Conservation (phyloP, 805 yeast genomes). For the Pichia nakasei region DNA sequence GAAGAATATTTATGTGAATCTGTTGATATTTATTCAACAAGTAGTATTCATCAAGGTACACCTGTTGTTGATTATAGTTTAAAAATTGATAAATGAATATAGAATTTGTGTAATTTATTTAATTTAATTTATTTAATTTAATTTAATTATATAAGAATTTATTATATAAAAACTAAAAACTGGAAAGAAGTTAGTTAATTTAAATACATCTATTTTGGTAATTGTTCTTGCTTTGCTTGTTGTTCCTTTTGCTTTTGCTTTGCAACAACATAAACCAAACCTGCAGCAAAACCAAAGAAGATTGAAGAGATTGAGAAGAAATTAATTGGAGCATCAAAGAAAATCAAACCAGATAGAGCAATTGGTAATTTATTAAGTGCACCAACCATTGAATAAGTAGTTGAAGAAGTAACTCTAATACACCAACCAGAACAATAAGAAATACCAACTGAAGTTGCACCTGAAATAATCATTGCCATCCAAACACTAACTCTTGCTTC, state of each 20-base stretch:
- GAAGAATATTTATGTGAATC: slow-evolving; percentile 59
- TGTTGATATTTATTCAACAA: slow-evolving; percentile 84
- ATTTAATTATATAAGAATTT: neutral
- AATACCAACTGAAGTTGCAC: slow-evolving; percentile 91
- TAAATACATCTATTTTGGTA: slow-evolving; percentile 25
- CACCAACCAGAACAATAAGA: slow-evolving; percentile 99
- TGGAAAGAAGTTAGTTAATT: neutral
- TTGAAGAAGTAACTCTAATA: slow-evolving; percentile 96
- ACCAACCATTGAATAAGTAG: slow-evolving; percentile 99
- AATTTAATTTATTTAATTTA: no score
- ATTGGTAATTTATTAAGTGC: slow-evolving; percentile 97
- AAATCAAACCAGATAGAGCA: slow-evolving; percentile 88
- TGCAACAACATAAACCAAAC: slow-evolving; percentile 91
- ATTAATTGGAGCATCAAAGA: slow-evolving; percentile 93
- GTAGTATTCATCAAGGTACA: slow-evolving; percentile 88
- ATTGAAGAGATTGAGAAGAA: slow-evolving; percentile 85
- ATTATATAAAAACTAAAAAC: neutral
- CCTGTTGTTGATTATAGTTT: slow-evolving; percentile 76
- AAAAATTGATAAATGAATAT: slow-evolving; percentile 47
- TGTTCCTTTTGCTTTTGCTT: slow-evolving; percentile 77
- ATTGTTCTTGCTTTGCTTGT: slow-evolving; percentile 15
- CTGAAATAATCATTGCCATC: slow-evolving; percentile 82
- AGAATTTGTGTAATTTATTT: no score
- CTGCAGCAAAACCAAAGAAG: slow-evolving; percentile 89
- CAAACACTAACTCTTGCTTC: slow-evolving; percentile 60